These are phyloP conservation scores for Solanum sitiens DNA, from an alignment of 257 asterid species.

Conservation along the genomic window DNA sequence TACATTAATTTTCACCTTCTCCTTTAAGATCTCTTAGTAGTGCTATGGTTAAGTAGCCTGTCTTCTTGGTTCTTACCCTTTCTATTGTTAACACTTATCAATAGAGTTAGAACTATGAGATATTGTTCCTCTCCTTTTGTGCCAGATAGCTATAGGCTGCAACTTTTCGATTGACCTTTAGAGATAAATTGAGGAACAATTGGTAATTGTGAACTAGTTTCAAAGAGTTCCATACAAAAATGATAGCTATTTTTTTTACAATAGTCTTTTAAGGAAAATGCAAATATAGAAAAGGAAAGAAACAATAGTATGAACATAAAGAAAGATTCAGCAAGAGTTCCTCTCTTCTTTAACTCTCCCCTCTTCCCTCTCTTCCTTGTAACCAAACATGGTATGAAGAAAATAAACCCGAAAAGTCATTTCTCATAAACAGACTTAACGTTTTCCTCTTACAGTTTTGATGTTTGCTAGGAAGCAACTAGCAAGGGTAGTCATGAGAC, in stretches of 20 bases:
- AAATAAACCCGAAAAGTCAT: neutral
- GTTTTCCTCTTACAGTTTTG: neutral
- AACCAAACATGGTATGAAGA: neutral
- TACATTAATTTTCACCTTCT: neutral
- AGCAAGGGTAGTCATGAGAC: neutral
- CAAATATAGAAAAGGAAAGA: neutral
- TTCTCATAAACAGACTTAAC: neutral
- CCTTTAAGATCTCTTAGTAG: neutral
- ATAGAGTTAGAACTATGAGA: neutral
- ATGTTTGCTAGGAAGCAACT: neutral
- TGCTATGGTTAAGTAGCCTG: neutral
- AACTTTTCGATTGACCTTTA: neutral
- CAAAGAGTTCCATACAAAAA: neutral
- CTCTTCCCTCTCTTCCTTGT: neutral
- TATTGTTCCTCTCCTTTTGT: neutral
- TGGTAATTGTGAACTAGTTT: neutral
- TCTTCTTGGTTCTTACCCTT: neutral
- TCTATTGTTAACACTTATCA: neutral
- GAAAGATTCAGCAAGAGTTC: neutral
- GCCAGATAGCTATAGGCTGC: neutral
- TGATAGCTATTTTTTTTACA: neutral
- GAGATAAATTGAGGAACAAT: neutral
- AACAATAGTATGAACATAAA: neutral
- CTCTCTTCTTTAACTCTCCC: neutral
- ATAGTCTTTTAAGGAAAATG: neutral